A percentile compares a stretch with the other conserved stretches of the same genome.
These are phyloP conservation scores for Jaapia argillacea DNA, from an alignment of 768 basidiomycete genomes.

Conservation along the genomic window DNA sequence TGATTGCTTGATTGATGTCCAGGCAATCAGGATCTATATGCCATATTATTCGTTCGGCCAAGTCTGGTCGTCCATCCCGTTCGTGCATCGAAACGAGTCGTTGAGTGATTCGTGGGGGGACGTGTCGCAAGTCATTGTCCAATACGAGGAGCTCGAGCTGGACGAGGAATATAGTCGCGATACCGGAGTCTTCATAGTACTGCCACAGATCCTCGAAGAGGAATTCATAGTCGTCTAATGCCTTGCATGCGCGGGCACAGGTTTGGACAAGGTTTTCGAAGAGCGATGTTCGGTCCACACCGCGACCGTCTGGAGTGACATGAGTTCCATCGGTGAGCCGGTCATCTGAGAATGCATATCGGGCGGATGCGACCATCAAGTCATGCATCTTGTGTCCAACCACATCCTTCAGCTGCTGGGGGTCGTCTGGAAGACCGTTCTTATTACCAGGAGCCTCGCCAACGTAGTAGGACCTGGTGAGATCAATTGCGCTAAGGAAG, in stretches of 20 bases:
- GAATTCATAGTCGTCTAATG: conserved; percentile 74
- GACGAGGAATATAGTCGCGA: conserved; percentile 72
- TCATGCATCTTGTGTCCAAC: conserved; percentile 72
- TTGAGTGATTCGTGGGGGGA: conserved; percentile 87
- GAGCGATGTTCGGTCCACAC: conserved; percentile 83
- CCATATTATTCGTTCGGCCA: conserved; percentile 89
- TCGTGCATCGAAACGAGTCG: conserved; percentile 72
- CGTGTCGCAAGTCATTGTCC: conserved; percentile 53
- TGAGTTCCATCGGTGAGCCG: conserved; percentile 89
- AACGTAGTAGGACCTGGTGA: conserved; percentile 73
- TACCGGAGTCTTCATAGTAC: conserved; percentile 76
- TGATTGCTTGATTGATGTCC: conserved; percentile 90
- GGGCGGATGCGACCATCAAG: conserved; percentile 79
- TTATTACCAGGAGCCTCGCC: conserved; percentile 77
- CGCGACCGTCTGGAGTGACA: conserved; percentile 68
- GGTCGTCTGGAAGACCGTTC: conserved; percentile 73
- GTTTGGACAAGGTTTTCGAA: conserved; percentile 82
- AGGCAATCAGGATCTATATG: conserved; percentile 86
- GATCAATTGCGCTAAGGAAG: conserved; percentile 83
- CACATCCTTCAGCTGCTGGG: conserved; percentile 42
- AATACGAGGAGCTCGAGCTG: conserved; percentile 81
- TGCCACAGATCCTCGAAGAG: conserved; percentile 93
- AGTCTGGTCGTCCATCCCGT: conserved; percentile 54
- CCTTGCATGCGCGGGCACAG: conserved; percentile 71
- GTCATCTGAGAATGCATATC: conserved; percentile 91